phyloP scores from a whole-genome alignment of 805 yeast genomes.

The Kuraishia piskuri region DNA sequence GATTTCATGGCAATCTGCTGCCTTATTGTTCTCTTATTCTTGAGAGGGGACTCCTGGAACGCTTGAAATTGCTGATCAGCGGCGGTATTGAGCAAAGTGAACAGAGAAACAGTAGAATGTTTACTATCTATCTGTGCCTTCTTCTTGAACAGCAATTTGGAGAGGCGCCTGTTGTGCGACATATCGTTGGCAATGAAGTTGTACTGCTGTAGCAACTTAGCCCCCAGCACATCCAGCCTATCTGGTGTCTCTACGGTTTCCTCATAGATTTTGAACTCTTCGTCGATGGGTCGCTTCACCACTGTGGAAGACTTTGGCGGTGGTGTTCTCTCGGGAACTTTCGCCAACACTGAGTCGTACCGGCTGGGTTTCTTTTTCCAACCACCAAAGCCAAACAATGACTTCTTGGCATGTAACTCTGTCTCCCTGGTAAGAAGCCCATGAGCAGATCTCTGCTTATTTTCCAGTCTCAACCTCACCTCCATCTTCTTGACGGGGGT shows the following conservation, averaged over 20 bases:
- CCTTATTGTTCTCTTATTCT: neutral
- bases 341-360: neutral
- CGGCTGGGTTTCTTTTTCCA: neutral
- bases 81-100: neutral
- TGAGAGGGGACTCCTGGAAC: neutral
- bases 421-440: neutral
- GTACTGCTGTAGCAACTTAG: conserved; percentile 59
- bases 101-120: neutral
- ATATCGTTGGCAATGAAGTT: neutral
- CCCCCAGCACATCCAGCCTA: conserved; percentile 58
- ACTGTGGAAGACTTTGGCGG: conserved; percentile 6
- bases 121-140: neutral
- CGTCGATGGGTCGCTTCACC: conserved; percentile 6
- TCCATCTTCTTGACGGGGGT: conserved; percentile 64
- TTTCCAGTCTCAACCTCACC: conserved; percentile 7
- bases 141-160: conserved; percentile 11
- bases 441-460: neutral
- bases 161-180: conserved; percentile 13
- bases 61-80: neutral
- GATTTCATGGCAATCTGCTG: neutral
- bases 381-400: neutral
- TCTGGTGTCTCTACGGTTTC: conserved; percentile 5
- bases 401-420: neutral
- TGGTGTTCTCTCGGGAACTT: neutral
- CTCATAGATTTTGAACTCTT: conserved; percentile 1